Conservation (phyloP, 2,329 filamentous ascomycete genomes). For the Colletotrichum destructivum region DNA sequence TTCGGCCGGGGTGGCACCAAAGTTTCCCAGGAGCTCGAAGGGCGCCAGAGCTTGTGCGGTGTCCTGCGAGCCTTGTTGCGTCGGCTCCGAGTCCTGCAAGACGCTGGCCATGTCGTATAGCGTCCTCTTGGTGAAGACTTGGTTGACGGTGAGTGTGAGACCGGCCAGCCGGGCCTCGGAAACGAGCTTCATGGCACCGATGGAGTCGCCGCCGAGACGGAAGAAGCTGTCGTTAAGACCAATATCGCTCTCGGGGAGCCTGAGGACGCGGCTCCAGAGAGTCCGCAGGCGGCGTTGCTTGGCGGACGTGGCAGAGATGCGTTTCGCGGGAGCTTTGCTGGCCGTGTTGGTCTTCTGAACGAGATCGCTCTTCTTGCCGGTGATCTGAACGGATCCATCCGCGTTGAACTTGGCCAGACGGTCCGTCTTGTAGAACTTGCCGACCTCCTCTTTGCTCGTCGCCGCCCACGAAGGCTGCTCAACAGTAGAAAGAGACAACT, state of each 20-base stretch:
- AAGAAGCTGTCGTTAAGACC: conserved; percentile 73
- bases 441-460: conserved; percentile 38
- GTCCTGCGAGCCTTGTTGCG: conserved; percentile 32
- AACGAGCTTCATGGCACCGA: conserved; percentile 73
- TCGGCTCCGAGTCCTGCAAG: conserved; percentile 56
- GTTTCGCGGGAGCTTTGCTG: conserved; percentile 46
- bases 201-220: conserved; percentile 72
- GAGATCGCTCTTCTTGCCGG: conserved; percentile 45
- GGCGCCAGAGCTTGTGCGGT: conserved; percentile 53
- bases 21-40: conserved; percentile 66
- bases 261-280: conserved; percentile 65
- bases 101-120: conserved; percentile 68
- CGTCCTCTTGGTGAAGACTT: conserved; percentile 66
- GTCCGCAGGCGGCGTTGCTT: conserved; percentile 61
- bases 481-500: conserved; percentile 47
- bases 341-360: conserved; percentile 28
- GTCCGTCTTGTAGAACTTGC: conserved; percentile 57
- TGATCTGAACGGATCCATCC: conserved; percentile 50
- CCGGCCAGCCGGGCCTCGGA: conserved; percentile 66
- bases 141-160: conserved; percentile 66
- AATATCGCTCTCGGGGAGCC: conserved; percentile 61
- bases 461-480: conserved; percentile 50
- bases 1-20: conserved; percentile 56
- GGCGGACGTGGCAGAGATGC: conserved; percentile 56
- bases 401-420: conserved; percentile 57